A percentile compares a stretch with the other conserved stretches of the same genome.
These are phyloP conservation scores for Alternaria brassicicola DNA, from an alignment of 2,329 filamentous ascomycete species.

Conservation along the genomic window DNA sequence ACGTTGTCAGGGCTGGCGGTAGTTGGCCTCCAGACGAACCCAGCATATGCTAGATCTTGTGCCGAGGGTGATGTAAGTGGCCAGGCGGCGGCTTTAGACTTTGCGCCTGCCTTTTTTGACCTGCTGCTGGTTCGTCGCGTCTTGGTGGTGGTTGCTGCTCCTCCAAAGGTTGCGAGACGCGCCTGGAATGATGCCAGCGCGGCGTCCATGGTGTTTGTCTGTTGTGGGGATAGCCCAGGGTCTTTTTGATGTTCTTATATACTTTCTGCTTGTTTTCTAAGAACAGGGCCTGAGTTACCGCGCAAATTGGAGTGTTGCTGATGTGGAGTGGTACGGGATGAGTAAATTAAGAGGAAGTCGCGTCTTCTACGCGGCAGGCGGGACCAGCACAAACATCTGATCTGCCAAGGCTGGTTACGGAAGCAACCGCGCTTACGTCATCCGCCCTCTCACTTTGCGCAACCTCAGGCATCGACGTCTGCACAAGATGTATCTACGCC, in stretches of 20 bases:
- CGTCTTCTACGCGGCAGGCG: conserved; percentile 16
- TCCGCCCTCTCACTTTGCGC: conserved; percentile 23
- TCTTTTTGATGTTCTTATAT: background rate
- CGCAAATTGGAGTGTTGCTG: conserved; percentile 5
- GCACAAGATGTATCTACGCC: conserved; percentile 43
- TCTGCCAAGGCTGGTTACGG: conserved; percentile 16
- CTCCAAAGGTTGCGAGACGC: conserved; percentile 80
- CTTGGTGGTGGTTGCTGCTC: conserved; percentile 61
- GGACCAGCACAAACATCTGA: conserved; percentile 13
- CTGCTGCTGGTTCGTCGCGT: conserved; percentile 74
- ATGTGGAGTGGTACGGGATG: conserved; percentile 10
- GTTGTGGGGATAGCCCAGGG: background rate
- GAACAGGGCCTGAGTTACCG: background rate
- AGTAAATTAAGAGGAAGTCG: conserved; percentile 16
- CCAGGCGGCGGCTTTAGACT: conserved; percentile 63
- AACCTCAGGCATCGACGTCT: conserved; percentile 27
- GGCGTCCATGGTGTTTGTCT: conserved; percentile 32
- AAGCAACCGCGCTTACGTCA: conserved; percentile 34
- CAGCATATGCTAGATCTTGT: conserved; percentile 82
- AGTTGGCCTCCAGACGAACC: conserved; percentile 86
- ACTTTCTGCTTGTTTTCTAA: background rate
- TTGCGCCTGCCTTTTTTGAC: conserved; percentile 58
- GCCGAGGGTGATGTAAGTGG: conserved; percentile 73
- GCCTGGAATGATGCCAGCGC: conserved; percentile 70
- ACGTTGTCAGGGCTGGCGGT: conserved; percentile 82